A percentile compares a stretch with the other conserved stretches of the same genome.
Evolutionary conservation across 331 rosid genomes (phyloP).

Genomic region (Cydonia oblonga): DNA sequence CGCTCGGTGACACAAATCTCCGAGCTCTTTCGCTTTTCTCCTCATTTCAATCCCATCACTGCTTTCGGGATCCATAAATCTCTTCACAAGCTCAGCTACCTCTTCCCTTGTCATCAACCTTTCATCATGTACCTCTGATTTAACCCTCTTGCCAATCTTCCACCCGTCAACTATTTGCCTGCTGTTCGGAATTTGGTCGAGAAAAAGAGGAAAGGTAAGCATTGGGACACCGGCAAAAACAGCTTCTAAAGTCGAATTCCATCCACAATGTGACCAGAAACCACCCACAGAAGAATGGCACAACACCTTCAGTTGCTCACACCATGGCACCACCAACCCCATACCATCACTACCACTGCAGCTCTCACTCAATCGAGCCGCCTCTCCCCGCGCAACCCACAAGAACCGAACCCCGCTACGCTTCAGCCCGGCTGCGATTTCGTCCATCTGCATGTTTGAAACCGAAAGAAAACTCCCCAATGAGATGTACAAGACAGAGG

Average conservation of each 20-base stretch:
- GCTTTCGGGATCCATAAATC: conserved; percentile 28
- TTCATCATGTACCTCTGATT: conserved; percentile 2
- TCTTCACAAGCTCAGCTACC: conserved; percentile 15
- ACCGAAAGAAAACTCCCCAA: conserved; percentile 37
- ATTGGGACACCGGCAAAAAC: conserved; percentile 31
- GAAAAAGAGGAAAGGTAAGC: conserved; percentile 30
- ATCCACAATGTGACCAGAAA: conserved; percentile 38
- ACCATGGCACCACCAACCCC: conserved; percentile 38
- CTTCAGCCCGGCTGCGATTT: conserved; percentile 23
- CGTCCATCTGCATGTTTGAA: conserved; percentile 29
- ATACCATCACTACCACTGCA: not conserved
- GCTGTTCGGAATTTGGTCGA: conserved; percentile 31
- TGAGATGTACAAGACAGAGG: conserved; percentile 36
- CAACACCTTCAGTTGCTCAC: conserved; percentile 43
- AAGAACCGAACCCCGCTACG: conserved; percentile 28
- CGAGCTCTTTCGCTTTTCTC: conserved; percentile 11
- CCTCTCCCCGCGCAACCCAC: conserved; percentile 35
- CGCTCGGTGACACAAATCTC: conserved; percentile 16
- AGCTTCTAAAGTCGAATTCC: conserved; percentile 41
- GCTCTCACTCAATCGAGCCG: conserved; percentile 11
- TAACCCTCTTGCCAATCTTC: conserved; percentile 26
- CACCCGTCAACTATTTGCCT: conserved; percentile 35
- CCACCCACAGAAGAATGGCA: conserved; percentile 35
- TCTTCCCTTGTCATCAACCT: conserved; percentile 14
- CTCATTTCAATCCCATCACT: conserved; percentile 22